Base-by-base conservation (phyloP, 2,329 filamentous ascomycete genomes). In the Boeremia exigua region DNA sequence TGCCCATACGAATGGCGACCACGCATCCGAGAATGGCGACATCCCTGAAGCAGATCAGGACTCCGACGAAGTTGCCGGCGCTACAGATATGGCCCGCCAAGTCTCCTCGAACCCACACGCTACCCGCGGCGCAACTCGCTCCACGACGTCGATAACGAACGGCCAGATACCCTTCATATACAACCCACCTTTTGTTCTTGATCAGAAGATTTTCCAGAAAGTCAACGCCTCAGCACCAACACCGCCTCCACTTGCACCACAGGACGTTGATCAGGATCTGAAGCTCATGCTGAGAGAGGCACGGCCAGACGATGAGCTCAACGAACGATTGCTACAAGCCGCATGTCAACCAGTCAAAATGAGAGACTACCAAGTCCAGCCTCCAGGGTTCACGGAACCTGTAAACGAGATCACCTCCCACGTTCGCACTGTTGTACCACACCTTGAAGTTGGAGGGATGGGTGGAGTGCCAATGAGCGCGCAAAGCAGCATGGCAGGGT, bases 21-120 rank as follows among this genome's bases (percentile, higher is more conserved):
- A 72, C 45, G 62, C 66, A 30, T 71, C 69, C 14, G 71, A 75
- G 23, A 68, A 70, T 23, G 70, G 69, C 38, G 74, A 75, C 27
- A 66, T 75, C 7, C 78, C 78, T 45, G 73, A 75, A 29, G 65
- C 66, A 48, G 73, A 77, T 36, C 68, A 73, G 23, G 71, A 75
- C 53, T 71, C 67, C 1, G 72, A 76, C 55, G 70, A 73, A 28
- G 74, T 80, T 32, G 67, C 70, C n/a, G 77, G 74, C 23, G 76
- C 82, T 1, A 72, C 79, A 4, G 85, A 85, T 49, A 88, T 88
- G 85, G 82, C 84, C 46, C 82, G 86, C 34, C 84, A 84, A 11
- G 79, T 83, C 17, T 85, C 82, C 49, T 82, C 84, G 52, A 86
- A 84, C 38, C 76, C 84, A 73, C 74, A 88, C 79, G 68, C 84